These are phyloP conservation scores for Kwoniella dejecticola DNA, from an alignment of 768 basidiomycete genomes.

Conservation along the genomic window DNA sequence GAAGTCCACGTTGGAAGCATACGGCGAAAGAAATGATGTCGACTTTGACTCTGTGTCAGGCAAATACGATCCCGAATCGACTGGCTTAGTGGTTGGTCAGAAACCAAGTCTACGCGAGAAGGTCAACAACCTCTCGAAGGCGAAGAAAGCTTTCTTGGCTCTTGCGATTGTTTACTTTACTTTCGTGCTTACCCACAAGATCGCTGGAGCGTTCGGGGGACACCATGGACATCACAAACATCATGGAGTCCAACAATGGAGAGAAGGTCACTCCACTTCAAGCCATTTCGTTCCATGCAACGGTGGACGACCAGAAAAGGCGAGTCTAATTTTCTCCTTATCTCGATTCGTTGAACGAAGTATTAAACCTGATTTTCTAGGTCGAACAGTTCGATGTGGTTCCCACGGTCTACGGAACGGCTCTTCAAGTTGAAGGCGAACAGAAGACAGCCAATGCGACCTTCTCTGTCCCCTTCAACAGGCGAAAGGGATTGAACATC, in stretches of 20 bases:
- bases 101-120: not conserved
- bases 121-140: conserved; percentile 12
- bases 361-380: no score
- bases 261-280: not conserved
- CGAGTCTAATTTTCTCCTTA: no score
- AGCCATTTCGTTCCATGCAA: no score
- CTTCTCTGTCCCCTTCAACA: conserved; percentile 18
- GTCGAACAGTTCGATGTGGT: conserved; percentile 2
- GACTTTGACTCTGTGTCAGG: conserved; percentile 4
- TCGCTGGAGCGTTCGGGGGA: not conserved
- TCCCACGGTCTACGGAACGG: conserved; percentile 3
- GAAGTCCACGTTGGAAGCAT: conserved; percentile 1
- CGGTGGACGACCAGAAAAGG: no score
- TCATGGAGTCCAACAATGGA: conserved; percentile 3
- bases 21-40: not conserved
- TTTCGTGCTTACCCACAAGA: conserved; percentile 1
- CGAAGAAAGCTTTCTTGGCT: conserved; percentile 21
- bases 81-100: not conserved
- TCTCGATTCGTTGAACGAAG: no score
- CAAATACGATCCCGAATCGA: conserved; percentile 15
- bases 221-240: conserved; percentile 5
- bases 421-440: conserved; percentile 7
- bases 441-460: conserved; percentile 28
- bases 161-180: conserved; percentile 15
- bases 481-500: conserved; percentile 9